Evolutionary conservation across 345 rosid species (phyloP).

Genomic region (Aquilaria sinensis): DNA sequence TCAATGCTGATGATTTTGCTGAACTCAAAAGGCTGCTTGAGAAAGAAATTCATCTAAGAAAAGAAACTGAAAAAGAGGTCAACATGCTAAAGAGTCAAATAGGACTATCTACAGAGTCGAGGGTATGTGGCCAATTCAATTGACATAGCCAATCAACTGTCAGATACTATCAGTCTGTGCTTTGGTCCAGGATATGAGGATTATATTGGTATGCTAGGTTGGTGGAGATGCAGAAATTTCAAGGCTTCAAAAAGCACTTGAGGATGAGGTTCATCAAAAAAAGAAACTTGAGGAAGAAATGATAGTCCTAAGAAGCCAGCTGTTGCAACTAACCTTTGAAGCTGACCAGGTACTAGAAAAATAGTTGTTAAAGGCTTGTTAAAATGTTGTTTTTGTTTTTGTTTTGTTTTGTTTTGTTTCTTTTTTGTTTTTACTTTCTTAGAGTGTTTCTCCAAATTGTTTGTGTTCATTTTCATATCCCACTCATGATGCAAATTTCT

Average conservation of each 20-base stretch:
- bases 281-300: slow-evolving; percentile 87
- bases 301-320: slow-evolving; percentile 59
- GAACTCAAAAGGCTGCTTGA: slow-evolving; percentile 55
- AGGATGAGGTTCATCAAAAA: slow-evolving; percentile 70
- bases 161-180: too few species aligned
- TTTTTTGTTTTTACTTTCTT: neutral
- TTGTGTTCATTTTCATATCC: neutral
- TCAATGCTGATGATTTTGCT: slow-evolving; percentile 38
- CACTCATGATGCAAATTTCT: slow-evolving; percentile 1
- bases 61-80: slow-evolving; percentile 75
- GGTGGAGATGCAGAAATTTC: slow-evolving; percentile 57
- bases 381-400: too few species aligned
- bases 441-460: neutral
- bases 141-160: too few species aligned
- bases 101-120: slow-evolving; percentile 39
- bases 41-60: slow-evolving; percentile 60
- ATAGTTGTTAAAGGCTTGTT: neutral
- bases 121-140: slow-evolving; percentile 33
- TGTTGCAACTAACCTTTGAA: slow-evolving; percentile 81
- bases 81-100: slow-evolving; percentile 55
- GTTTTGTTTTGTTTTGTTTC: too few species aligned
- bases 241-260: slow-evolving; percentile 67
- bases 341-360: slow-evolving; percentile 78
- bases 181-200: slow-evolving; percentile 8
- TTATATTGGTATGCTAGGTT: slow-evolving; percentile 40